These are phyloP conservation scores for Alternaria incomplexa DNA, from an alignment of 2,329 filamentous ascomycete species.

Conservation along the genomic window DNA sequence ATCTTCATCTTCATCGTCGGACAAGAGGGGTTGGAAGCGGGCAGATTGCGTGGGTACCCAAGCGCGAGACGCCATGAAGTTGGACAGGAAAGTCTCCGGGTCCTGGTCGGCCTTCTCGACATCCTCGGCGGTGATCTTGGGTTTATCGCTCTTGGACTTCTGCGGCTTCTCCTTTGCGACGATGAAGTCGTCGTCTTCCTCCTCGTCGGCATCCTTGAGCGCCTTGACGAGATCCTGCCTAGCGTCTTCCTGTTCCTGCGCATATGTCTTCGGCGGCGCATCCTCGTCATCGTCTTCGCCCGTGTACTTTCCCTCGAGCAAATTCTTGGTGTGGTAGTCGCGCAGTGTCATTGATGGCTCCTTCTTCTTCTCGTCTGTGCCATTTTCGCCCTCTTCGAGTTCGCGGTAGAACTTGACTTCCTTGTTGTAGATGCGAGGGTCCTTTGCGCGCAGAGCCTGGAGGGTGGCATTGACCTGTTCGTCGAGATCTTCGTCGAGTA, in stretches of 20 bases:
- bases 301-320: constrained; percentile 74
- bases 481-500: constrained; percentile 85
- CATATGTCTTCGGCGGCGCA: constrained; percentile 71
- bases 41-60: constrained; percentile 76
- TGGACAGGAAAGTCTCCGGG: constrained; percentile 90
- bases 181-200: constrained; percentile 75
- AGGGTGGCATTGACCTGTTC: constrained; percentile 86
- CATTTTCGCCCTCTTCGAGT: constrained; percentile 59
- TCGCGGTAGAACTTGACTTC: constrained; percentile 78
- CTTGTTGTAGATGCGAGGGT: constrained; percentile 87
- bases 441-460: constrained; percentile 85
- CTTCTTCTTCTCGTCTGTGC: constrained; percentile 68
- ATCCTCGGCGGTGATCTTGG: constrained; percentile 57
- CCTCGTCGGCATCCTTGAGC: constrained; percentile 70
- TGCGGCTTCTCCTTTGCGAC: constrained; percentile 68
- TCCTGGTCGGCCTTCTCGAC: constrained; percentile 82
- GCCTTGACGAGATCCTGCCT: constrained; percentile 79
- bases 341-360: constrained; percentile 72
- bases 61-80: constrained; percentile 89
- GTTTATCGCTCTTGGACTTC: constrained; percentile 34
- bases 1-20: constrained; percentile 82
- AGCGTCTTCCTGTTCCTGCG: constrained; percentile 84
- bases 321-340: constrained; percentile 91
- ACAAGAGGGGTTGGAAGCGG: constrained; percentile 83
- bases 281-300: constrained; percentile 63